Evolutionary conservation across 108 stramenopile genomes (phyloP), one percentile per base, ranked within the genome.

Genomic region (Discostella pseudostelligera): DNA sequence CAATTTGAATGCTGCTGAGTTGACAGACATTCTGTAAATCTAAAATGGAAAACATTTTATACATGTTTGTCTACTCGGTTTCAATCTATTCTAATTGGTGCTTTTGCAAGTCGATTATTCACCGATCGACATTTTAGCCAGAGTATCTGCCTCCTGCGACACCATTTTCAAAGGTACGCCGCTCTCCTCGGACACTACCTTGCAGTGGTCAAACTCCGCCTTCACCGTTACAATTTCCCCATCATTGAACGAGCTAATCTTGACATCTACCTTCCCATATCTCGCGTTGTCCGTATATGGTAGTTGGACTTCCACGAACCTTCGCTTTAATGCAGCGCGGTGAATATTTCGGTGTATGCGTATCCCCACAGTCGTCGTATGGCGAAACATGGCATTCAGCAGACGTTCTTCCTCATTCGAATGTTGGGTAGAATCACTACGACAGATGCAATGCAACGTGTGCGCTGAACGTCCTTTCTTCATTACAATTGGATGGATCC

Each of bases 141-240:
- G 39, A 7, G 76, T 83, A 20, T n/a, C n/a, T n/a, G n/a, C n/a
- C n/a, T n/a, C n/a, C n/a, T n/a, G n/a, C n/a, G 82, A 61, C 19
- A 96, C 81, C 13, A 55, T 65, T 56, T 84, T 73, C 45, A 96
- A 50, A 10, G 92, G 86, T 19, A 87, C 56, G 14, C 84, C 87
- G 5, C 73, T 72, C 35, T 79, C 83, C 25, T 62, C 55, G 14
- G 90, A 72, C 36, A 95, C 81, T 8, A 54, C 61, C 62, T 81
- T 76, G 63, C 96, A 97, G 36, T 97, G 89, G 57, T 96, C 96
- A 70, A 89, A 96, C 67, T 97, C 96, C 20, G 96, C 88, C 64
- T 97, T 96, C 20, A 80, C 60, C 12, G 85, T 82, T 21, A 89
- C 84, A 39, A 84, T 51, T 32, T 85, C 80, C 1, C 65, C 73